Evolutionary conservation across 805 yeast species (phyloP), one percentile per base, ranked within the genome.

Genomic region (Cyberlindnera galapagoensis): DNA sequence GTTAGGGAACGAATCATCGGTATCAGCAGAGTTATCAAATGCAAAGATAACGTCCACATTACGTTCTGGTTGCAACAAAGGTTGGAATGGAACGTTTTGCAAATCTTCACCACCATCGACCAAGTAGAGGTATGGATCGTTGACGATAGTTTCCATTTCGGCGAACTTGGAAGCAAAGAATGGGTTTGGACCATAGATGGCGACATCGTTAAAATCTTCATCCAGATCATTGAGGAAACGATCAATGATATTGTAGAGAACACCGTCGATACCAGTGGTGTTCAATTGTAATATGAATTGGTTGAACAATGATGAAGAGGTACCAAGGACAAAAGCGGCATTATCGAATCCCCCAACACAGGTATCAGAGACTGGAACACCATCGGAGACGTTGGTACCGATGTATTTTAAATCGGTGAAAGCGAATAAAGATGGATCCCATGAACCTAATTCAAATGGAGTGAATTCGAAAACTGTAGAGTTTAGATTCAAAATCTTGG

Each of bases 231-330:
- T 37, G 36, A 80, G 60, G 49, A 76, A 62, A 30, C 55, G 51
- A n/a, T 59, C 46, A 4, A 74, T 60, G 9, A 76, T 47, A n/a
- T 60, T 54, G 38, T 63, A 60, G 8, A 78, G 44, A 15, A 61
- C 60, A 11, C 76, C 74, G 4, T 67, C 46, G 2, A 72, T 39
- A 16, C 71, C 67, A 2, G 80, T 67, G 14, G 74, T 52, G 52
- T 80, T 76, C 36, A 81, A 54, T 94, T 7, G 83, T 76, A 80
- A 56, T 13, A 83, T 49, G 35, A 79, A 63, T 55, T 76, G 77
- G 54, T 82, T 85, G 65, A 86, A 86, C 25, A 86, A 57, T 1
- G 90, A 67, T 3, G 94, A 80, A 2, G 95, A 83, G 46, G 83
- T 83, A 56, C 86, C 95, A 38, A 9, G 62, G 20, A 83, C 59